These are phyloP conservation scores for Thermothelomyces thermophilus DNA, from an alignment of 2,329 filamentous ascomycete species.

Conservation along the genomic window DNA sequence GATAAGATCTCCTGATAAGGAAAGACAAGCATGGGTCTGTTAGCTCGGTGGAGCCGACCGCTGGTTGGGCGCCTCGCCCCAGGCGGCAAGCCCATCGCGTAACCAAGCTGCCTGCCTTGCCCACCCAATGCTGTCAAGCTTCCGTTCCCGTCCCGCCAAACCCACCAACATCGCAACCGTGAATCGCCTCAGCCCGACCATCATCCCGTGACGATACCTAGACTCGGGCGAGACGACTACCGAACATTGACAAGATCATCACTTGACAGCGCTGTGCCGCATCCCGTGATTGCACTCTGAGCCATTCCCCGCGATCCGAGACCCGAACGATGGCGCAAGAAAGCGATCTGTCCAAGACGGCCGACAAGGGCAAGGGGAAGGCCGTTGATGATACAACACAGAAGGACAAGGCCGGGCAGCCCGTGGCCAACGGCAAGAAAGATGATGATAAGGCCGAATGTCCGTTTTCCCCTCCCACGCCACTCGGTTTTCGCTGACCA, in stretches of 20 bases:
- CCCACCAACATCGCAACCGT: background rate
- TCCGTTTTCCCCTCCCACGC: conserved; percentile 29
- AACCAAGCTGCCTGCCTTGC: conserved; percentile 27
- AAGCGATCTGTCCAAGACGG: conserved; percentile 74
- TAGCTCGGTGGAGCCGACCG: conserved; percentile 20
- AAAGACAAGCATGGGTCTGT: conserved; percentile 19
- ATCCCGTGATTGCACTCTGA: conserved; percentile 11
- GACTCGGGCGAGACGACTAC: background rate
- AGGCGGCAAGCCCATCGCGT: conserved; percentile 35
- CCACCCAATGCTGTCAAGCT: conserved; percentile 18
- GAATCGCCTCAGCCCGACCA: conserved; percentile 7
- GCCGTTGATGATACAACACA: conserved; percentile 59
- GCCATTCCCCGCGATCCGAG: conserved; percentile 11
- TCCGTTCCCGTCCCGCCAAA: conserved; percentile 12
- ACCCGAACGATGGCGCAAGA: conserved; percentile 73
- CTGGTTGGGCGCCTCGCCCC: conserved; percentile 23
- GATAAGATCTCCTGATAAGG: background rate
- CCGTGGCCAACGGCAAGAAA: conserved; percentile 66
- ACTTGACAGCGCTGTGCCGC: background rate
- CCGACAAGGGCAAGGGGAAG: conserved; percentile 97
- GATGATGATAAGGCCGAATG: conserved; percentile 58
- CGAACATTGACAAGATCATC: too few relatives aligned
- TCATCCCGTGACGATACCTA: background rate
- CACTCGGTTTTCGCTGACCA: conserved; percentile 29
- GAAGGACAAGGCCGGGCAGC: conserved; percentile 65